Percentiles rank a stretch among this genome's conserved stretches.
phyloP scores from a whole-genome alignment of 108 stramenopile species.

The Schizochytrium sp. region DNA sequence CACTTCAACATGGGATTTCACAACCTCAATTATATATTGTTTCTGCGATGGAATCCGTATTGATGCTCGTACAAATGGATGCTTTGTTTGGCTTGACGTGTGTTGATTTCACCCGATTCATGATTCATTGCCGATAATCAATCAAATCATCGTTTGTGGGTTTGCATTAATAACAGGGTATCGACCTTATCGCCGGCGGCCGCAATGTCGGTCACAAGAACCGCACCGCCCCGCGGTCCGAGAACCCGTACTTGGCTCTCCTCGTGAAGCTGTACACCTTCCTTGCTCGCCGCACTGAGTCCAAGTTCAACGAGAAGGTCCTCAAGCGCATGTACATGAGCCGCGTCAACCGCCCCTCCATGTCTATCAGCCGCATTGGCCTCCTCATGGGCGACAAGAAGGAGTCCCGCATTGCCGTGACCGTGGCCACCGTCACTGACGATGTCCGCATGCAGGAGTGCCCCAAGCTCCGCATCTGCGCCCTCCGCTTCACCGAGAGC shows the following conservation, averaged over 20 bases:
- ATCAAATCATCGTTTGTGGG: too few species aligned
- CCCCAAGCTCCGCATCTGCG: constrained; percentile 93
- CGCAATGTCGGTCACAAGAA: constrained; percentile 98
- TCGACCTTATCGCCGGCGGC: constrained; percentile 98
- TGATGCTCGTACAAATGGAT: too few species aligned
- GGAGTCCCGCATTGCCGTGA: constrained; percentile 84
- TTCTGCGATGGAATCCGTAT: too few species aligned
- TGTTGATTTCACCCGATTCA: too few species aligned
- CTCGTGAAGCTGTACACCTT: constrained; percentile 99
- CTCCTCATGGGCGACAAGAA: constrained; percentile 98
- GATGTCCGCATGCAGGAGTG: constrained; percentile 96
- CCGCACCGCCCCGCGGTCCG: constrained; percentile 93
- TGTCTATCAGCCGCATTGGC: constrained; percentile 90
- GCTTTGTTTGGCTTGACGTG: too few species aligned
- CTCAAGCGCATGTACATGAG: constrained; percentile 98
- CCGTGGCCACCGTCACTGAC: constrained; percentile 98
- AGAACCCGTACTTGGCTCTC: constrained; percentile 96
- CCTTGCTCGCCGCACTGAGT: constrained; percentile 95
- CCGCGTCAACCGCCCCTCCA: constrained; percentile 96
- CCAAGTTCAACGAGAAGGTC: constrained; percentile 92
- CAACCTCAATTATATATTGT: too few species aligned
- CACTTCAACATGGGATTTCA: too few species aligned
- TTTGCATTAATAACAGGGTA: constrained; percentile 79
- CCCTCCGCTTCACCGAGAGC: constrained; percentile 95
- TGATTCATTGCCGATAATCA: too few species aligned